Percentiles rank a stretch among this genome's conserved stretches.
phyloP scores from a whole-genome alignment of 805 yeast genomes.

The Yarrowia yakushimensis region DNA sequence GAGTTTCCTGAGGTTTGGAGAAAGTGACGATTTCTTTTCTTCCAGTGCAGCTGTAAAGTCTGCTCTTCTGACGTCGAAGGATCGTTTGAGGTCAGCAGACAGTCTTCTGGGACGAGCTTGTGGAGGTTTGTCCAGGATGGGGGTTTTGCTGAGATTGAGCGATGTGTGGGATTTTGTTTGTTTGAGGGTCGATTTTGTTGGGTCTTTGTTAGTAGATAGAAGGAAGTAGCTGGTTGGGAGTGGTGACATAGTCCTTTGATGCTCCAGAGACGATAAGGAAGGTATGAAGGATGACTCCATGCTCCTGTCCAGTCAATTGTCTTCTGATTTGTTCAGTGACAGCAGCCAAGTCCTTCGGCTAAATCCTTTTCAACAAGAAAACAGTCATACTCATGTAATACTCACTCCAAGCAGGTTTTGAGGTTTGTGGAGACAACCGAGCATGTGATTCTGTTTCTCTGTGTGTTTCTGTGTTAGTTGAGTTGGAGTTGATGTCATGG shows the following conservation, averaged over 20 bases:
- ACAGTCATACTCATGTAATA: too few relatives aligned
- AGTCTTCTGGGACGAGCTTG: background rate
- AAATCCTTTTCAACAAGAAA: too few relatives aligned
- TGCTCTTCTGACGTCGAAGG: constrained; percentile 1
- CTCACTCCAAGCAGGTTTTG: background rate
- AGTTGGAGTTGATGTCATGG: too few relatives aligned
- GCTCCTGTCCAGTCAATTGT: too few relatives aligned
- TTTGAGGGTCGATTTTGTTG: background rate
- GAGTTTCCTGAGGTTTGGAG: constrained; percentile 26
- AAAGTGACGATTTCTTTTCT: background rate
- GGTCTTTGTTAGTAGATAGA: background rate
- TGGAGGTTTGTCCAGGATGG: background rate
- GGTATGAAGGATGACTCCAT: too few relatives aligned
- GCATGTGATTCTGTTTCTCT: background rate
- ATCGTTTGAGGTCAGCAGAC: background rate
- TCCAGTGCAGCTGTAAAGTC: constrained; percentile 6
- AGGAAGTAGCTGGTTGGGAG: too few relatives aligned
- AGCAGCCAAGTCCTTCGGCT: too few relatives aligned
- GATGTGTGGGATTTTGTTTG: background rate
- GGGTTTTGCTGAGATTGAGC: background rate
- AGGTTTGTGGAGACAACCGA: background rate
- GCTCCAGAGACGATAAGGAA: too few relatives aligned
- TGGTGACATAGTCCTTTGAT: too few relatives aligned
- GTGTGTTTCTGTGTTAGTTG: constrained; percentile 7
- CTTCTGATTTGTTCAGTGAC: too few relatives aligned